A percentile compares a stretch with the other conserved stretches of the same genome.
phyloP scores from a whole-genome alignment of 345 rosid species.

The Microcos paniculata region DNA sequence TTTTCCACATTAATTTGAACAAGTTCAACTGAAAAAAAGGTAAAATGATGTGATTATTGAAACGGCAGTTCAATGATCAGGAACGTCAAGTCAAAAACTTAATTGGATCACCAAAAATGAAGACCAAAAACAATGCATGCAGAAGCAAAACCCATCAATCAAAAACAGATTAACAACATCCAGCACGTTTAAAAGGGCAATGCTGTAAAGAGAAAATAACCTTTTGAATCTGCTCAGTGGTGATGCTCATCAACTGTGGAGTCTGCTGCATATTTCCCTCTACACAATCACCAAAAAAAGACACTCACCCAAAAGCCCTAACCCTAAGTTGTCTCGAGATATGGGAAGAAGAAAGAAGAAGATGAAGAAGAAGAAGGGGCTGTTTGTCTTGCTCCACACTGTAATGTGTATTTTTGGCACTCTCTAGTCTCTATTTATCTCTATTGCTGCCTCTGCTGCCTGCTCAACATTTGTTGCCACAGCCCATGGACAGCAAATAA shows the following conservation, averaged over 20 bases:
- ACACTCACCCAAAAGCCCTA: not conserved
- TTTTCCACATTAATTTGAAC: not conserved
- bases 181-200: not conserved
- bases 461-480: not conserved
- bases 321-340: not conserved
- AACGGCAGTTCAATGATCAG: not conserved
- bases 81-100: not conserved
- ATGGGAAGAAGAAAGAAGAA: not conserved
- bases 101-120: not conserved
- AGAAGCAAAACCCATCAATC: slow-evolving; percentile 9
- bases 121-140: slow-evolving; percentile 14
- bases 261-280: slow-evolving; percentile 47
- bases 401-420: slow-evolving; percentile 3
- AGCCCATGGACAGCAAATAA: not conserved
- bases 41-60: not conserved
- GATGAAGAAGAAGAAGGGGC: not conserved
- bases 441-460: not conserved
- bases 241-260: slow-evolving; percentile 33
- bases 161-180: not conserved
- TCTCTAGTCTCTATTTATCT: not conserved
- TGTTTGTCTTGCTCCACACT: not conserved
- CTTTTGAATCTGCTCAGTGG: slow-evolving; percentile 64
- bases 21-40: not conserved
- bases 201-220: slow-evolving; percentile 19
- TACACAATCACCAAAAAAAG: not conserved